phyloP scores from a whole-genome alignment of 306 rosid species.

The Glycine latifolia region DNA sequence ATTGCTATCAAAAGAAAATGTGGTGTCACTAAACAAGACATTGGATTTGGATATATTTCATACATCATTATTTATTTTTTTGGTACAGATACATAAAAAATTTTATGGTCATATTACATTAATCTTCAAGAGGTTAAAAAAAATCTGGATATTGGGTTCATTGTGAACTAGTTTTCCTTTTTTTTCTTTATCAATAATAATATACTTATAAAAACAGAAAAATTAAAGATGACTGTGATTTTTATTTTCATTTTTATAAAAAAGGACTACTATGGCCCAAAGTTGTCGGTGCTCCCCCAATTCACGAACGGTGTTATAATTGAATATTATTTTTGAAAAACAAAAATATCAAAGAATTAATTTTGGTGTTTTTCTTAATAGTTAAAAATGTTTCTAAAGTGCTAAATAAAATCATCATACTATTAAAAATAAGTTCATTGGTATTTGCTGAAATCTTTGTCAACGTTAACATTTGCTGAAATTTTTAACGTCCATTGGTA shows the following conservation, averaged over 20 bases:
- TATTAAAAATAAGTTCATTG: neutral
- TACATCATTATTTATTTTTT: neutral
- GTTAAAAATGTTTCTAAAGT: neutral
- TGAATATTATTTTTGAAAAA: neutral
- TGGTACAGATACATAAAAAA: too few species aligned
- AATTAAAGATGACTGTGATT: neutral
- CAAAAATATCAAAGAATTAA: neutral
- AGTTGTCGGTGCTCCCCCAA: slow-evolving; percentile 26
- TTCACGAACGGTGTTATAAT: neutral
- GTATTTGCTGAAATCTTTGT: neutral
- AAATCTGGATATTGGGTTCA: neutral
- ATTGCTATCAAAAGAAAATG: neutral
- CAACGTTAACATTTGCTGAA: neutral
- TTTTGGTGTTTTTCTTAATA: neutral
- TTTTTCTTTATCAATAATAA: neutral
- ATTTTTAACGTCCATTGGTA: neutral
- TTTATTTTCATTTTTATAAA: too few species aligned
- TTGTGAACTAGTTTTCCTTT: slow-evolving; percentile 20
- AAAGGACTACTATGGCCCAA: neutral
- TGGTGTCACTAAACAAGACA: neutral
- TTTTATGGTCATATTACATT: neutral
- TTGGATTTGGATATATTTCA: neutral
- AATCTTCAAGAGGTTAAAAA: neutral
- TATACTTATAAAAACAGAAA: neutral
- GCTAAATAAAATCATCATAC: neutral